These are phyloP conservation scores for Sporobolomyces roseus DNA, from an alignment of 768 basidiomycete species.

Conservation along the genomic window DNA sequence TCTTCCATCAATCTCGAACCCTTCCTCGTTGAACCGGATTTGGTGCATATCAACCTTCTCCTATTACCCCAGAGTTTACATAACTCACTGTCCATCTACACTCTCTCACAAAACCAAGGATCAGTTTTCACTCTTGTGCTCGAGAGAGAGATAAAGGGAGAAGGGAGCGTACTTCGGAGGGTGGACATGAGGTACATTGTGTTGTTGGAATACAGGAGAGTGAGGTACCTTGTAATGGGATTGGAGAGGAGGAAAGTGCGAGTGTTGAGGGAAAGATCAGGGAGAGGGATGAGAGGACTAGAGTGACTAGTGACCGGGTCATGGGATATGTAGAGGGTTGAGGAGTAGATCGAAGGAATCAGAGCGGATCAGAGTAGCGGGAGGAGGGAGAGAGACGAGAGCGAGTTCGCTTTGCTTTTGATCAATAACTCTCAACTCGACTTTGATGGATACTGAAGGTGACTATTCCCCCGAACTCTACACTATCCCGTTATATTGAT, in stretches of 20 bases:
- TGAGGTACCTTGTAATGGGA: background rate
- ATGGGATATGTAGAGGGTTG: too few species aligned
- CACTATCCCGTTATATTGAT: too few species aligned
- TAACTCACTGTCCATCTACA: conserved; percentile 14
- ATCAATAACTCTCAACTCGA: background rate
- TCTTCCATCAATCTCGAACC: background rate
- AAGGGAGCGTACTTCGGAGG: background rate
- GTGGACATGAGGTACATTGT: conserved; percentile 6
- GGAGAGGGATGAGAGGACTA: too few species aligned
- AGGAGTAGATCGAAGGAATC: too few species aligned
- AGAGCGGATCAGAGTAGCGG: too few species aligned
- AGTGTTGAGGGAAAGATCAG: background rate
- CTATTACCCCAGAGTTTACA: conserved; percentile 31
- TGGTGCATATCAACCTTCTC: background rate
- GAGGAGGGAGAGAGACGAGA: background rate
- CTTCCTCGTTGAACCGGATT: background rate
- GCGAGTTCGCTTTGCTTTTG: background rate
- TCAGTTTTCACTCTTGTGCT: too few species aligned
- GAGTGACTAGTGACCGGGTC: too few species aligned
- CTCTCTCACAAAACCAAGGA: too few species aligned
- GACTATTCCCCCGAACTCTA: background rate
- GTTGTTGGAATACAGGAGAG: conserved; percentile 8
- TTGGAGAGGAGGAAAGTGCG: background rate
- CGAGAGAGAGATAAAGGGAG: too few species aligned
- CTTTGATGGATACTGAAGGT: conserved; percentile 13